Base-by-base conservation (phyloP, 352 stramenopile species). In the Thraustochytrium sp. region DNA sequence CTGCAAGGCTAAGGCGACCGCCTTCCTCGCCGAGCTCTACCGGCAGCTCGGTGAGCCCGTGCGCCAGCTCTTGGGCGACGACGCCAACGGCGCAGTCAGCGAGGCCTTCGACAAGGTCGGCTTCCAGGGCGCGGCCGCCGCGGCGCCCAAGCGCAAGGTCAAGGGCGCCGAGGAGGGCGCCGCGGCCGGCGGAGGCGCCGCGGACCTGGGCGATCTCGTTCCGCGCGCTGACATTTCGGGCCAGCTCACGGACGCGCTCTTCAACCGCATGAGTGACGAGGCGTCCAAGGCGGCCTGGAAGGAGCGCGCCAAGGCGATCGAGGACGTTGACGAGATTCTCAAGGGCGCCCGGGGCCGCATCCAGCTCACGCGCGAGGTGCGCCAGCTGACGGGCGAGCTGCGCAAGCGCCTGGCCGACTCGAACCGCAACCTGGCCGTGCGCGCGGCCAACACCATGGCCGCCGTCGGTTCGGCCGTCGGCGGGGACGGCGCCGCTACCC, bases 261-360 rank as follows among this genome's bases (percentile, higher is more conserved):
- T 80, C 21, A 51, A 80, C 21, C 36, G 76, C 0, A 1, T 80
- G 5, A 26, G 68, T 8, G 68, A 80, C 68, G 68, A 80, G 34
- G 76, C 68, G 51, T 51, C 68, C n/a, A 80, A 80, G 46, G 76
- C 68, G 18, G 68, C 68, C 29, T 80, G 68, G 68, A 80, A 80
- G 49, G 1, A 46, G 18, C 48, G 68, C 11, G 9, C 63, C 5
- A 80, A 80, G 44, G 51, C 68, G 5, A 61, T 80, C 13, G 68
- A 80, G 13, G 68, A 80, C 26, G 46, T 65, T 8, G 5, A 75
- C 13, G 68, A 80, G 34, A 72, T 80, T n/a, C 26, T 80, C 4
- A 61, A 80, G 53, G 38, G 68, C 34, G 68, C 68, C n/a, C 34
- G 76, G 26, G 31, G 34, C 48, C 68, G 68, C 46, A 72, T 80